Percentiles rank a stretch among this genome's conserved stretches.
These are phyloP conservation scores for Diospyros kaki DNA, from an alignment of 148 eudicot genomes.

Conservation along the genomic window DNA sequence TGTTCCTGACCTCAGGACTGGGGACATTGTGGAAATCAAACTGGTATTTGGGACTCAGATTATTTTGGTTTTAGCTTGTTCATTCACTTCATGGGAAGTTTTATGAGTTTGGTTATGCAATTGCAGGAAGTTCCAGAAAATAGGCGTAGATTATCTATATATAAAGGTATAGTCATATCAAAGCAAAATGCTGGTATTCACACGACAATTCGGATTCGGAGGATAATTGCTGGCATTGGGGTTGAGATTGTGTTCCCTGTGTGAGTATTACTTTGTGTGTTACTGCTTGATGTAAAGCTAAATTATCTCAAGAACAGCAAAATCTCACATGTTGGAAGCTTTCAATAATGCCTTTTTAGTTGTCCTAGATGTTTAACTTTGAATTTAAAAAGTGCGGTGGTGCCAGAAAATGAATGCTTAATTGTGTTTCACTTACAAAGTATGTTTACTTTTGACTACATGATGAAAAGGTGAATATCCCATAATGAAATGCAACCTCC, in stretches of 20 bases:
- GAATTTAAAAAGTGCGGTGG: background rate
- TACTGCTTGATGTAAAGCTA: background rate
- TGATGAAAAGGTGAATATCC: background rate
- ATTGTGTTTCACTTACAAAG: background rate
- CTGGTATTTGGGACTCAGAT: conserved; percentile 40
- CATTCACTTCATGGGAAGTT: background rate
- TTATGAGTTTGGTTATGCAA: conserved; percentile 9
- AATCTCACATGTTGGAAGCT: background rate
- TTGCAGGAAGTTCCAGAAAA: conserved; percentile 79
- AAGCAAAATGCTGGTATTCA: conserved; percentile 97
- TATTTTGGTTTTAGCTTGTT: background rate
- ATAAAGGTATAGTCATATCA: conserved; percentile 87
- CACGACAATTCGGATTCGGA: conserved; percentile 79
- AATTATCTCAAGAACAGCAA: background rate
- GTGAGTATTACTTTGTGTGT: conserved; percentile 43
- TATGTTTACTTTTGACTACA: background rate
- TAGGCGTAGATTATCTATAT: conserved; percentile 63
- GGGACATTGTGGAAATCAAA: conserved; percentile 81
- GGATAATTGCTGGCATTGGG: conserved; percentile 87
- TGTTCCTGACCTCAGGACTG: conserved; percentile 72
- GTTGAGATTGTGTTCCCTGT: conserved; percentile 95
- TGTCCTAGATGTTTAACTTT: conserved; percentile 1
- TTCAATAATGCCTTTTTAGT: background rate
- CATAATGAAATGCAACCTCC: background rate
- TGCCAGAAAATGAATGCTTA: background rate